Evolutionary conservation across 176 grass and related monocot genomes (phyloP), one percentile per base, ranked within the genome.

Genomic region (Zoysia pacifica): DNA sequence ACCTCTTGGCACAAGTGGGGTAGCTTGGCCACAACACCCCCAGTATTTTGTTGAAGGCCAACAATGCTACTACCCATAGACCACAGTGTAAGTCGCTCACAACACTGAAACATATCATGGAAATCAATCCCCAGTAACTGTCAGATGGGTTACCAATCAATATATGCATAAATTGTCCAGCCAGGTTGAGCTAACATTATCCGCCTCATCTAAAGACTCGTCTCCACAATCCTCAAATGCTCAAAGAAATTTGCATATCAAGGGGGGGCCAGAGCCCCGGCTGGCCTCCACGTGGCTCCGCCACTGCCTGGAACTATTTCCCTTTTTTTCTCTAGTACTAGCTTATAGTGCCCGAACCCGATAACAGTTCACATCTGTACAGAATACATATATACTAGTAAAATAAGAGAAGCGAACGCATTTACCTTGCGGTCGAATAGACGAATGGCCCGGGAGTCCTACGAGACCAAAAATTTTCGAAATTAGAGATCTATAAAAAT

Each of bases 341-440:
- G 5, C 44, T 45, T 45, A 45, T 6, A 45, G 44, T 45, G 48
- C 48, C 38, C 67, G 64, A 72, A 63, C 48, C 38, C 67, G 64
- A 72, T 53, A 65, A 20, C 7, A 35, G 43, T 11, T 6, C 64
- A 64, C 61, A 79, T 70, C 74, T 61, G 78, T 37, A 35, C 44
- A 15, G 70, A 84, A 65, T 73, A 6, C 16, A 40, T 73, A 6
- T 14, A 40, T 7, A 46, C 49, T 4, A 39, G 48, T 15, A 48
- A 44, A 39, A 47, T 69, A 82, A 49, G 14, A 49, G 3, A 79
- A 43, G 43, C 28, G 28, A 28, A 28, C 28, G 28, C 65, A 74
- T 83, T 90, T 79, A 94, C 95, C 90, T 89, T 89, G 69, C 95
- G 90, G 67, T 97, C 90, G 53, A 97, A 97, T 49, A 94, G 69